Evolutionary conservation across 2,329 filamentous ascomycete genomes (phyloP), one percentile per base, ranked within the genome.

Genomic region (Monilinia fructicola): DNA sequence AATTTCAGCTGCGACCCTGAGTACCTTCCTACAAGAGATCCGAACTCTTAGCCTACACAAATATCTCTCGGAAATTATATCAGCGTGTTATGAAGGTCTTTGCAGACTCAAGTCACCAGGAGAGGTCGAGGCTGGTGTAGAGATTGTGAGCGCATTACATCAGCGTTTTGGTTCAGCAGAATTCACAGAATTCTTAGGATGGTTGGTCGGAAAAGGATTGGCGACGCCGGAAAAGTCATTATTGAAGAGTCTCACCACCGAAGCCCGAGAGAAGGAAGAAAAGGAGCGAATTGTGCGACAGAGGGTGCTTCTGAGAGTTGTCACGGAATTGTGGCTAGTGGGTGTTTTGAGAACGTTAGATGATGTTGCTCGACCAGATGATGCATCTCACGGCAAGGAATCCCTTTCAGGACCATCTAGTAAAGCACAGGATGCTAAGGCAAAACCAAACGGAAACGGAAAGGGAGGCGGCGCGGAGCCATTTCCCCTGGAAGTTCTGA

Each of bases 11-110:
- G 84, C 92, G 66, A 91, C 90, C 65, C 87, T 93, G 65, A 83
- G 86, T 71, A 95, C 92, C 67, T 96, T 98, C 79, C 81, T 97
- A 58, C 88, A 94, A 77, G 94, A 98, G 77, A 93, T 97, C 74
- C 89, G 90, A 74, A 91, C 92, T 35, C 84, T 98, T 38, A 97
- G 93, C 72, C 85, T 98, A 61, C 92, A 94, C 83, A 97, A 97
- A 78, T 98, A 98, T 79, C 87, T 98, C 21, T 97, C 94, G 72
- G 94, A 98, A 80, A 96, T 98, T 72, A 93, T 97, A 74, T 93
- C 93, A 28, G 94, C 94, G 69, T 96, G 92, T 81, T 97, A 94
- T 77, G 94, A 98, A 79, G 94, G 94, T 11, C 85, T 98, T 9
- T 96, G 91, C 80, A 93, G 90, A 78, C 86, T 98, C 74, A 97